Base-by-base conservation (phyloP, 306 rosid genomes). In the Trifolium dubium region DNA sequence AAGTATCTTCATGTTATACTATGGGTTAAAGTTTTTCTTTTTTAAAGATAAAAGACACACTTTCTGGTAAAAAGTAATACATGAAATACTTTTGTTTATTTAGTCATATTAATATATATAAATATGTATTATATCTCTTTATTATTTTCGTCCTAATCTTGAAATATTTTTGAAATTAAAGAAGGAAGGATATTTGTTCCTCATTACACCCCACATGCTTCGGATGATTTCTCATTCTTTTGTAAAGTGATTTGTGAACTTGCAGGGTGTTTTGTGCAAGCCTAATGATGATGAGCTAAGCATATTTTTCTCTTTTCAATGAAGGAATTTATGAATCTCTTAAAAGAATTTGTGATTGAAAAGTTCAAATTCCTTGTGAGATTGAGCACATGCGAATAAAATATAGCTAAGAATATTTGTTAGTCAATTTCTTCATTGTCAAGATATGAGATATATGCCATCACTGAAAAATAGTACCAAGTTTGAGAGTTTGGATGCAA, bases 361-460 rank as follows among this genome's bases (percentile, higher is more conserved):
- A 49, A 69, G 77, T 77, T 72, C 28, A 63, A 77, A 73, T 67
- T 64, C 67, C 6, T 6, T 17, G 6, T 47, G 66, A 47, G 35
- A 49, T 44, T 34, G 23, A 62, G 82, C 77, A 69, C 71, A 73
- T 74, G 80, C 55, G 62, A 76, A 63, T 74, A 71, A 18, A 11
- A 68, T 51, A 34, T 67, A 15, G 30, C 64, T 18, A 66, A 58
- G 54, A 77, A 65, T 60, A 58, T 56, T 64, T 74, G 35, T 64
- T 47, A 37, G 77, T 43, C 81, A 78, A 50, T 75, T 70, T 65
- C 83, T 78, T 70, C 83, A 13, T 64, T 69, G 31, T 64, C 75
- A 83, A 78, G 77, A 60, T 74, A 23, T 64, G 29, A 64, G 39
- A 69, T 35, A 73, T 55, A 64, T 81, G 74, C 68, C 47, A 65